phyloP scores from a whole-genome alignment of 2,329 filamentous ascomycete species.

The Aspergillus intermedius region DNA sequence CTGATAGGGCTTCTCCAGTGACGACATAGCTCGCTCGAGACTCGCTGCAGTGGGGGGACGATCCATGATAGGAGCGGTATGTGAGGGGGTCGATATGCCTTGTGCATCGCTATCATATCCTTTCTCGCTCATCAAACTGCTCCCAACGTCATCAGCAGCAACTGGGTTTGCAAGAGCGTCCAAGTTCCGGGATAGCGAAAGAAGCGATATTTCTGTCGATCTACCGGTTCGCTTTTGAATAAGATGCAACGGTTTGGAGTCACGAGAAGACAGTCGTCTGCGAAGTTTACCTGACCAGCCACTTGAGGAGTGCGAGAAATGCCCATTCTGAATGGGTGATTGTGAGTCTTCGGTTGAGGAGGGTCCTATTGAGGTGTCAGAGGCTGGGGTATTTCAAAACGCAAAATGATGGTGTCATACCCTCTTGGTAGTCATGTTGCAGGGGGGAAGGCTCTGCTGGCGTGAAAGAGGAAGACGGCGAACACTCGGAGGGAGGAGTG shows the following conservation, averaged over 20 bases:
- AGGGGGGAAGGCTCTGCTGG: slow-evolving; percentile 1
- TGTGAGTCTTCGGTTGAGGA: slow-evolving; percentile 6
- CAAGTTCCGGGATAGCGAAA: slow-evolving; percentile 15
- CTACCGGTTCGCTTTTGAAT: slow-evolving; percentile 9
- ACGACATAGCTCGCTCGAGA: slow-evolving; percentile 6
- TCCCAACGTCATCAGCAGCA: slow-evolving; percentile 18
- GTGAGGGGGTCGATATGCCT: slow-evolving; percentile 29
- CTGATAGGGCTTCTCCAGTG: not conserved
- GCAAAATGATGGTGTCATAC: slow-evolving; percentile 2
- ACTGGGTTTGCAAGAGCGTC: slow-evolving; percentile 5
- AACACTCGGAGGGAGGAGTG: slow-evolving; percentile 10
- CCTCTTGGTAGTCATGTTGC: slow-evolving; percentile 5
- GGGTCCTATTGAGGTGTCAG: slow-evolving; percentile 5
- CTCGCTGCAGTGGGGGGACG: slow-evolving; percentile 4
- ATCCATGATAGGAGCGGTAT: slow-evolving; percentile 12
- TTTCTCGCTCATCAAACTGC: slow-evolving; percentile 32
- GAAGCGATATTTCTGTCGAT: slow-evolving; percentile 9
- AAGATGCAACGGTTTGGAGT: slow-evolving; percentile 16
- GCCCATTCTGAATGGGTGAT: slow-evolving; percentile 1
- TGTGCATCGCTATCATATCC: slow-evolving; percentile 40
- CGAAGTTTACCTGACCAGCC: slow-evolving; percentile 26
- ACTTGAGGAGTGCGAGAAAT: slow-evolving; percentile 9
- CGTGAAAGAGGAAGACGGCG: slow-evolving; percentile 8
- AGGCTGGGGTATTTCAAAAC: not conserved
- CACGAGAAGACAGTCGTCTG: slow-evolving; percentile 29